Conservation (phyloP, 176 grass and related monocot genomes). For the Phoenix roebelenii region DNA sequence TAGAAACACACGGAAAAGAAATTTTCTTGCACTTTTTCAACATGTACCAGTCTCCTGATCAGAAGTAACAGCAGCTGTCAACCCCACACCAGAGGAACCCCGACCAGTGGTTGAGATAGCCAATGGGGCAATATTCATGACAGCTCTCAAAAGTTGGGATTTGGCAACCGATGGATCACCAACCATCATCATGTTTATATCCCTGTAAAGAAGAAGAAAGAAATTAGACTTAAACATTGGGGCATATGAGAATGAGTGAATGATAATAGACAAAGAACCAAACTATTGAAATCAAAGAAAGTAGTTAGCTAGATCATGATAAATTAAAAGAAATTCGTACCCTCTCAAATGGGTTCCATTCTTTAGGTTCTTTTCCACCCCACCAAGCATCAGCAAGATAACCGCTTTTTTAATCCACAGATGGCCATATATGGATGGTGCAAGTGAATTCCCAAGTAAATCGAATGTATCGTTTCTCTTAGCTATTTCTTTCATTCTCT, state of each 20-base stretch:
- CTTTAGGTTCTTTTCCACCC: slow-evolving; percentile 91
- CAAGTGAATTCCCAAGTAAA: slow-evolving; percentile 88
- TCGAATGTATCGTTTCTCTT: slow-evolving; percentile 77
- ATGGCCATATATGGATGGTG: slow-evolving; percentile 93
- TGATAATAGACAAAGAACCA: no score
- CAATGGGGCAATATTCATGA: slow-evolving; percentile 92
- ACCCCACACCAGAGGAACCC: slow-evolving; percentile 95
- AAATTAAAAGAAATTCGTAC: slow-evolving; percentile 25
- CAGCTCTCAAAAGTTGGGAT: slow-evolving; percentile 85
- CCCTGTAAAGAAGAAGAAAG: slow-evolving; percentile 39
- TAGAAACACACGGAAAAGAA: neutral
- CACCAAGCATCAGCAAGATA: slow-evolving; percentile 90
- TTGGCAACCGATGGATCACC: slow-evolving; percentile 98
- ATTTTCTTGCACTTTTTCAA: neutral
- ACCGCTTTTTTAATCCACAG: slow-evolving; percentile 95
- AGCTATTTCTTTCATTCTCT: slow-evolving; percentile 83
- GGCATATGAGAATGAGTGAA: no score
- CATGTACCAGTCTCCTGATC: slow-evolving; percentile 91
- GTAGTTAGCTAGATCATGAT: neutral
- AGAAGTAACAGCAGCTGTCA: slow-evolving; percentile 90
- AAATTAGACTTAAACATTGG: neutral
- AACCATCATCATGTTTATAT: slow-evolving; percentile 99
- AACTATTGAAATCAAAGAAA: no score
- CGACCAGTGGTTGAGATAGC: slow-evolving; percentile 94
- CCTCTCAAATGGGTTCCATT: slow-evolving; percentile 99